Evolutionary conservation across 2,329 filamentous ascomycete species (phyloP), one percentile per base, ranked within the genome.

Genomic region (Cladosporium sp.): DNA sequence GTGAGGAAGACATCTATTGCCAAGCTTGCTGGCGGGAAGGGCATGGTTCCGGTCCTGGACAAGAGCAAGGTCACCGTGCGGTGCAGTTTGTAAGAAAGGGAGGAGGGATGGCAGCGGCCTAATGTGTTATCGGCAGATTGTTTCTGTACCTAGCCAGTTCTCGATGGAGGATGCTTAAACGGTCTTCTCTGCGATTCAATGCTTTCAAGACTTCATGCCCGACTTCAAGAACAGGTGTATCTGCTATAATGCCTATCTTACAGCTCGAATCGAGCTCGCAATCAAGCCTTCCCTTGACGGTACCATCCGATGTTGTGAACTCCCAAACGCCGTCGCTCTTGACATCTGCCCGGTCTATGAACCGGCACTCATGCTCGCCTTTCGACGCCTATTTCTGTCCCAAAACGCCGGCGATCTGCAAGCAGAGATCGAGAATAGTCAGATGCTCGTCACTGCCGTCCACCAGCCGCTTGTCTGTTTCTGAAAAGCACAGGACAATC

Each of bases 361-460:
- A 9, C 33, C 33, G 13, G 33, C 33, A 34, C 33, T 35, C 34
- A n/a, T 35, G 34, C 34, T 35, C 6, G 10, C 34, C 34, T 35
- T n/a, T 35, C 10, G 2, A 33, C 10, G 14, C 10, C 13, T 43
- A 53, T 35, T 46, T 45, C 43, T 51, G 32, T 16, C 52, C 50
- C 19, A 61, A 55, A 31, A 59, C 56, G 0, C 62, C 62, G 7
- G 66, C 63, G 35, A 95, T 86, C 64, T 88, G 84, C 65, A 97
- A 76, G 6, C 86, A 79, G 59, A 97, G 68, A 69, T 98, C 92
- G 32, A 98, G 74, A 54, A 97, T 86, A 1, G 88, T 89, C 19
- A 98, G 75, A 68, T 98, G 92, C 72, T 98, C 93, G 66, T 98
- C 93, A 2, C 91, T 87, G 8, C 93, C 93, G 69, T 99, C 95